Evolutionary conservation across 805 yeast species (phyloP), one percentile per base, ranked within the genome.

Genomic region (Komagataella pseudopastoris): DNA sequence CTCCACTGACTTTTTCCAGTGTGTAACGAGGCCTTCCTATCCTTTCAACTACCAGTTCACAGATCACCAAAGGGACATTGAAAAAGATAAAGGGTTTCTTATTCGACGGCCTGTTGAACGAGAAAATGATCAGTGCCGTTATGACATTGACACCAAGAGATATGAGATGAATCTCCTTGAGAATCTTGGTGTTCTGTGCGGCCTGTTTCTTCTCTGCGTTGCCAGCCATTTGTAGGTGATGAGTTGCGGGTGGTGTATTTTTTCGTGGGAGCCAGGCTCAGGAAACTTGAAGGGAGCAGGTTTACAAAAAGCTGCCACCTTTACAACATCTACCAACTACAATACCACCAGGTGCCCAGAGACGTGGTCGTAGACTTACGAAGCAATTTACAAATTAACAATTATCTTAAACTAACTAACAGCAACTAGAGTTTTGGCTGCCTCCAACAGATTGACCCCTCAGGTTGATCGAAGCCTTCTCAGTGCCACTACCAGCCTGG

Each of bases 381-480:
- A 4, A 4, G 5, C 4, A 3, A 20, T 17, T 46, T 16, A 36
- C n/a, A 18, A 46, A n/a, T 46, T 17, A 46, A 46, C 23, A 46
- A 23, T 46, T 46, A 23, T 36, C 48, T 36, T 36, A 48, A 6
- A 17, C 14, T 22, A 36, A 39, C 55, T 67, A 76, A 67, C 82
- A 77, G 63, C 82, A 77, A 50, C 77, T 74, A 53, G 67, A 61
- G 53, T 66, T 67, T 53, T 69, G 71, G 49, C 65, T 56, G 53
- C 66, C 64, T 14, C 70, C 68, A 56, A 78, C 74, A 51, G 81
- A 68, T 56, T 84, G 86, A 56, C 91, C 91, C 62, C 80, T 76
- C 65, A 85, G 72, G 67, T 84, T 85, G 56, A 86, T 88, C 60
- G 78, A 76, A 48, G 82, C 77, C 67, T 82, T 83, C 56, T 74